A percentile compares a stretch with the other conserved stretches of the same genome.
Evolutionary conservation across 2,329 filamentous ascomycete species (phyloP).

Genomic region (Ambrosiella xylebori): DNA sequence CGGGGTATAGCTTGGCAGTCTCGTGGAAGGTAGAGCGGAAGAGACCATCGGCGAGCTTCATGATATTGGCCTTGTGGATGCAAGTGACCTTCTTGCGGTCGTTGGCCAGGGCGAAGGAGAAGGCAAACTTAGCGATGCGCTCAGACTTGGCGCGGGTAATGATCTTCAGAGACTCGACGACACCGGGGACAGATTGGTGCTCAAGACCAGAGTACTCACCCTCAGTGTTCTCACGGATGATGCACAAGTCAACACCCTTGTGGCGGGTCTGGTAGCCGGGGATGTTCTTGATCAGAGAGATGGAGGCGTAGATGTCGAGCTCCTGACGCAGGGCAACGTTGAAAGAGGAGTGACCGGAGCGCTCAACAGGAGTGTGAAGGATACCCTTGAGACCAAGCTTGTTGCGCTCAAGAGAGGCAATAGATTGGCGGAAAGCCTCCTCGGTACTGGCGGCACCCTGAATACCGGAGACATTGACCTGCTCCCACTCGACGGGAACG

Average conservation of each 20-base stretch:
- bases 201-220: slow-evolving; percentile 98
- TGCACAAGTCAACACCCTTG: slow-evolving; percentile 93
- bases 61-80: slow-evolving; percentile 99
- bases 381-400: slow-evolving; percentile 99
- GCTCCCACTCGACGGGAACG: slow-evolving; percentile 96
- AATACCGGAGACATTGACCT: slow-evolving; percentile 87
- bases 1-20: slow-evolving; percentile 87
- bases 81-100: slow-evolving; percentile 98
- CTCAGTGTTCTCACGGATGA: slow-evolving; percentile 99
- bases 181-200: slow-evolving; percentile 90
- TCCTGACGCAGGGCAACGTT: slow-evolving; percentile 98
- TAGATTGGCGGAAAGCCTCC: slow-evolving; percentile 87
- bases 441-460: slow-evolving; percentile 66
- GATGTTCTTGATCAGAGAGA: slow-evolving; percentile 98
- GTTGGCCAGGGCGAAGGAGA: slow-evolving; percentile 94
- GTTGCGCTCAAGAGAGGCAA: slow-evolving; percentile 91
- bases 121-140: slow-evolving; percentile 97
- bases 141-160: slow-evolving; percentile 98
- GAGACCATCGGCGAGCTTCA: slow-evolving; percentile 97
- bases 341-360: slow-evolving; percentile 97
- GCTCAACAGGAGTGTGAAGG: slow-evolving; percentile 89
- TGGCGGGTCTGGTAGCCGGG: slow-evolving; percentile 95
- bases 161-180: slow-evolving; percentile 99
- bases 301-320: slow-evolving; percentile 97
- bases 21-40: slow-evolving; percentile 96